Base-by-base conservation (phyloP, 169 alveolate species). In the Amoebophrya sp. region DNA sequence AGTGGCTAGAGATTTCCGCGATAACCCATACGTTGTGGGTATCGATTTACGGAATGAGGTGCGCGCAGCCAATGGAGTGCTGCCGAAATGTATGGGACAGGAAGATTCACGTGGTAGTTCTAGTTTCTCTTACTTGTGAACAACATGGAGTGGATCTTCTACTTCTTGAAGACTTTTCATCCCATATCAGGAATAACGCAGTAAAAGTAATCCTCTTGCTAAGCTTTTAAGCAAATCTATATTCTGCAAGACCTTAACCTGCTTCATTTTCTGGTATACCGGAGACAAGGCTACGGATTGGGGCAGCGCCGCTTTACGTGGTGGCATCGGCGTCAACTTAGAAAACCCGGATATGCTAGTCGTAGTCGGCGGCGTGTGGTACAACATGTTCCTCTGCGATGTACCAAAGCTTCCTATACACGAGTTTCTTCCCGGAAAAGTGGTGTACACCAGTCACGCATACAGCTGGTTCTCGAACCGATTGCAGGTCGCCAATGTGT, bases 281-380 rank as follows among this genome's bases (percentile, higher is more conserved):
- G 18, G 65, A 6, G 65, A 47, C 65, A 6, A 6, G 65, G 65
- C 65, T 6, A 18, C 26, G 38, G 83, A 65, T 36, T 65, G 83
- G 83, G 83, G 36, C 33, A 6, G 36, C 83, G 83, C 83, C 33
- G 83, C 83, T 0, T 36, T 65, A 36, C 12, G 33, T 29, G 83
- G 36, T 10, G 83, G 83, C 83, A 6, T 65, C 26, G 83, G 38
- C 33, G 83, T 65, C 33, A 29, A 65, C 2, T 1, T 26, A 36
- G 33, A 6, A 6, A 65, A 65, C 83, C 83, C 83, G 83, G 33
- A 65, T 26, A 29, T 65, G 36, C 83, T 65, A 1, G 33, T 65
- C 83, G n/a, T 65, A 1, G 83, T 65, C 83, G 83, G 83, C 83
- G 83, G 83, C 83, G 83, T 65, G 38, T 65, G 33, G 36, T 65